Base-by-base conservation (phyloP, 306 rosid species). In the Clitoria ternatea region DNA sequence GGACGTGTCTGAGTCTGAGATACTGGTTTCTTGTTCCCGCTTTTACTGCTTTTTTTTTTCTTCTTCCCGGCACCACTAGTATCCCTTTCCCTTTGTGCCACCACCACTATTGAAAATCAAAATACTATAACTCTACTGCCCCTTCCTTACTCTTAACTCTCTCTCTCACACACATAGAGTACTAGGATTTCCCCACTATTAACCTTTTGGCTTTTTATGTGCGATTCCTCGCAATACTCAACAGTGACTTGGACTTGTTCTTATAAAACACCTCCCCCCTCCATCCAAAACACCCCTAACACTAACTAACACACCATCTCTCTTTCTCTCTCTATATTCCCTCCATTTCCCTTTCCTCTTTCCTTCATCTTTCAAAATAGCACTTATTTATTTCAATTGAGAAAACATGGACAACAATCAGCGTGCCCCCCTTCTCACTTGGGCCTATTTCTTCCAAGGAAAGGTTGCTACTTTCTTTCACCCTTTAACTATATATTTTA, bases 381-480 rank as follows among this genome's bases (percentile, higher is more conserved):
- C 66, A 43, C 2, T 32, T 60, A 22, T 32, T 53, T 29, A 52
- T n/a, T 53, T n/a, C 57, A 23, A 5, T 55, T 45, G 7, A 43
- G 42, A 56, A 11, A 61, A 17, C 62, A 92, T 92, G 98, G 97
- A 92, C 50, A 81, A 55, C 79, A 81, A 55, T 79, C 94, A 93
- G 30, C 78, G 86, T 8, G 74, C 43, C 70, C 80, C 96, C 80
- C 82, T 87, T 49, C 84, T 83, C 2, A 81, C 60, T 49, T 85
- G 87, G 91, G 87, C 87, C 45, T 84, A 80, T 77, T 85, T 13
- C 89, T 85, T 52, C 76, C 92, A 83, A 19, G 97, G 91, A 72
- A 88, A 87, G 96, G 97, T 91, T 80, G 23, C 39, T 40, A 5
- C 19, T 66, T 73, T 30, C 35, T 23, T n/a, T 27, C 13, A 73